Conservation (phyloP, 345 rosid species). For the Hibiscus mutabilis region DNA sequence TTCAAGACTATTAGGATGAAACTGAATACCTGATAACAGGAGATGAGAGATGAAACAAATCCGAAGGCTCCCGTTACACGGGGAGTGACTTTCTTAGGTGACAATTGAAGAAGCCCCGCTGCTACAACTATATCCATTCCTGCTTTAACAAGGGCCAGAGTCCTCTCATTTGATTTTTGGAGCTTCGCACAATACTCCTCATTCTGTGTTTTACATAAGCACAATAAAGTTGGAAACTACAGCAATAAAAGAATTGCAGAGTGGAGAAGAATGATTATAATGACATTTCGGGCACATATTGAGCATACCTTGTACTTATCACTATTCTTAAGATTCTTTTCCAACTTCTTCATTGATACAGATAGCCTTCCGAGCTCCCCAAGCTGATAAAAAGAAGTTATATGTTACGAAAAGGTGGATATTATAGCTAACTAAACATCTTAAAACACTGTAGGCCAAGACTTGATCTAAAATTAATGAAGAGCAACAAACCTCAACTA, state of each 20-base stretch:
- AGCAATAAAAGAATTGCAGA: background rate
- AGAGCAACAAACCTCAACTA: conserved; percentile 68
- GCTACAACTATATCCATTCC: conserved; percentile 86
- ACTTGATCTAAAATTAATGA: conserved; percentile 1
- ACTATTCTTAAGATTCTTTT: conserved; percentile 58
- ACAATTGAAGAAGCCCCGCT: conserved; percentile 77
- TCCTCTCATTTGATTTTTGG: conserved; percentile 73
- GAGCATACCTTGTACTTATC: conserved; percentile 55
- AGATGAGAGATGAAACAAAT: conserved; percentile 70
- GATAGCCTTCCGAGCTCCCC: conserved; percentile 89
- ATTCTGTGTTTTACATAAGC: conserved; percentile 36
- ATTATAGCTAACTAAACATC: background rate
- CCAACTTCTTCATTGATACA: conserved; percentile 67
- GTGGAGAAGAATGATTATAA: background rate
- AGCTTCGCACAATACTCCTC: conserved; percentile 70
- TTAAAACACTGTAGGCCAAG: background rate
- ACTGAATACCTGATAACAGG: conserved; percentile 82
- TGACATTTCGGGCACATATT: background rate
- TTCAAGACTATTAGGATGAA: background rate
- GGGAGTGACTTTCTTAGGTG: conserved; percentile 77
- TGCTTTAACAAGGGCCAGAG: conserved; percentile 73
- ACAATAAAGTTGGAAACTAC: background rate
- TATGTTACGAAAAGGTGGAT: background rate
- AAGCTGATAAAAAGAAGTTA: conserved; percentile 34
- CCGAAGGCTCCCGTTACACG: conserved; percentile 92